A percentile compares a stretch with the other conserved stretches of the same genome.
These are phyloP conservation scores for Acacia melanoxylon DNA, from an alignment of 306 rosid species.

Conservation along the genomic window DNA sequence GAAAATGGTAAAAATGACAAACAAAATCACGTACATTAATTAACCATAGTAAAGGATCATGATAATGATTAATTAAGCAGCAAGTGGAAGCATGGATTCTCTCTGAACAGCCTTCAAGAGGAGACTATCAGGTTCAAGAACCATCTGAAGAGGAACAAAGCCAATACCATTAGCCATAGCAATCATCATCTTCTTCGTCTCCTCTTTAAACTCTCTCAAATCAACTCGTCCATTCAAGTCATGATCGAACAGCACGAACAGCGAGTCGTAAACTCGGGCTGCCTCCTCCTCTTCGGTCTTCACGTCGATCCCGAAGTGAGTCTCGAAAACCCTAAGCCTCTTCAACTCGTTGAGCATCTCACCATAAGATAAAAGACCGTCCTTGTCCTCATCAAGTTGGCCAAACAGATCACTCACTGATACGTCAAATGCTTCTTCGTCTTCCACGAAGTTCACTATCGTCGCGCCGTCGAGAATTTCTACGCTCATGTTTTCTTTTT, in stretches of 20 bases:
- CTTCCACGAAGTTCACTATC: conserved; percentile 52
- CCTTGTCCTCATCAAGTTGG: conserved; percentile 48
- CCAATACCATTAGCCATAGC: not conserved
- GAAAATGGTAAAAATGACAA: not conserved
- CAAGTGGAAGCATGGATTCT: not conserved
- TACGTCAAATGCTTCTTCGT: conserved; percentile 49
- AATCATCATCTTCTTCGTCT: not conserved
- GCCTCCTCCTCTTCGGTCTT: conserved; percentile 44
- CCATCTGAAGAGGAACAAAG: not conserved
- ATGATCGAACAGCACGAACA: conserved; percentile 57
- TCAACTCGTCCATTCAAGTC: conserved; percentile 52
- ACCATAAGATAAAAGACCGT: conserved; percentile 48
- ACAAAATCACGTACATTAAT: not conserved
- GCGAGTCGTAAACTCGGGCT: conserved; percentile 41
- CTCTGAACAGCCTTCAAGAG: not conserved
- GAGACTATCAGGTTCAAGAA: not conserved
- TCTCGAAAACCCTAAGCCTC: conserved; percentile 57
- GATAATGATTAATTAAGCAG: conserved; percentile 2
- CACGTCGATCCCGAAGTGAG: conserved; percentile 57
- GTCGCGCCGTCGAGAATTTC: conserved; percentile 56
- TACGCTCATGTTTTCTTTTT: conserved; percentile 43
- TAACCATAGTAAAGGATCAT: not conserved
- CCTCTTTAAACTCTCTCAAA: not conserved
- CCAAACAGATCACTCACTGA: conserved; percentile 39
- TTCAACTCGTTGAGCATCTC: conserved; percentile 68